A percentile compares a stretch with the other conserved stretches of the same genome.
phyloP scores from a whole-genome alignment of 306 rosid genomes.

The Dalbergia cultrata region DNA sequence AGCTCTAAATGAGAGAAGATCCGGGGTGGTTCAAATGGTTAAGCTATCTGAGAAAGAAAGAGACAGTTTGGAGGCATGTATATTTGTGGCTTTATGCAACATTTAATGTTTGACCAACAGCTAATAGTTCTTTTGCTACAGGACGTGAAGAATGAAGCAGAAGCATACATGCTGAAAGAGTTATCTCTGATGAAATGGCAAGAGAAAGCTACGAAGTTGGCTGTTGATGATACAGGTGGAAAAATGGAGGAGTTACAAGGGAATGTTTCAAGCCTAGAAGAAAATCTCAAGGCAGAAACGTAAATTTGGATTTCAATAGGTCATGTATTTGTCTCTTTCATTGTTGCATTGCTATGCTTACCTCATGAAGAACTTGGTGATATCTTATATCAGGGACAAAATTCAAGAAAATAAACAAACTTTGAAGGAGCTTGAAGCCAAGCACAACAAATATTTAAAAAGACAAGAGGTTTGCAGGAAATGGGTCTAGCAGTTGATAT shows the following conservation, averaged over 20 bases:
- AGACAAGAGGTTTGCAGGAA: conserved; percentile 79
- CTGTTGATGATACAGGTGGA: conserved; percentile 70
- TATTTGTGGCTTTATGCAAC: conserved; percentile 36
- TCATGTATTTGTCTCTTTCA: not conserved
- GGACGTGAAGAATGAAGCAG: conserved; percentile 97
- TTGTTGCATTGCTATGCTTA: conserved; percentile 12
- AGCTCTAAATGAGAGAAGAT: conserved; percentile 82
- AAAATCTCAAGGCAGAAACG: conserved; percentile 82
- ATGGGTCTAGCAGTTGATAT: conserved; percentile 34
- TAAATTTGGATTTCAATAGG: conserved; percentile 37
- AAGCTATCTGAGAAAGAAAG: conserved; percentile 98
- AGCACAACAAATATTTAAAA: conserved; percentile 67
- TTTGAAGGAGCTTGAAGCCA: conserved; percentile 83
- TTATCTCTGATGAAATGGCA: conserved; percentile 88
- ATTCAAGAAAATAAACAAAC: conserved; percentile 70
- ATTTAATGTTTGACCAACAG: conserved; percentile 28
- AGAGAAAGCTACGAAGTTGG: conserved; percentile 88
- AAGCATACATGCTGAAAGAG: conserved; percentile 91
- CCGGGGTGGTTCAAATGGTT: conserved; percentile 98
- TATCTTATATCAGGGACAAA: conserved; percentile 69
- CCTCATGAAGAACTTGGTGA: conserved; percentile 39
- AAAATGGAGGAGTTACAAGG: conserved; percentile 68
- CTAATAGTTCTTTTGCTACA: conserved; percentile 53
- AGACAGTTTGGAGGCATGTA: conserved; percentile 86
- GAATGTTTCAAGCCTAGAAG: conserved; percentile 67